These are phyloP conservation scores for Phytophthora fragariae DNA, from an alignment of 352 stramenopile species.

Conservation along the genomic window DNA sequence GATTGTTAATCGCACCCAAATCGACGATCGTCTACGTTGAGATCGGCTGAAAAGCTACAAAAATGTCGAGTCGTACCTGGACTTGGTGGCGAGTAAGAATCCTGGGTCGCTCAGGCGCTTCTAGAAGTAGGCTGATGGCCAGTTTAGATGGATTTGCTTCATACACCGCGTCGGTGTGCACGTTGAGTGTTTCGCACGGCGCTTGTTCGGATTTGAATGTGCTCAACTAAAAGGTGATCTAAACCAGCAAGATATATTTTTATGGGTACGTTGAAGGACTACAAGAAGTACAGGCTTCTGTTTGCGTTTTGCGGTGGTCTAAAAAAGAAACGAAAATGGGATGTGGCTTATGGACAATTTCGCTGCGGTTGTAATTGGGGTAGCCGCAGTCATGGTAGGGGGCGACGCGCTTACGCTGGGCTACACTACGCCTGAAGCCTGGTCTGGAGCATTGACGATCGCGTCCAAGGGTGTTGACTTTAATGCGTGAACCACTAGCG, in stretches of 20 bases:
- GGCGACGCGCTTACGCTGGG: no score
- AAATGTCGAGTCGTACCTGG: not conserved
- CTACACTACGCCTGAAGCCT: no score
- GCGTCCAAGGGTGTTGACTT: no score
- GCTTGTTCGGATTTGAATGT: constrained; percentile 29
- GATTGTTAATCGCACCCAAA: not conserved
- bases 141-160: constrained; percentile 2
- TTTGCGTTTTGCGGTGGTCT: no score
- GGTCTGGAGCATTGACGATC: no score
- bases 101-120: not conserved
- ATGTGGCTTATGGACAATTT: no score
- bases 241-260: constrained; percentile 31
- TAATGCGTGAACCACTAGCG: no score
- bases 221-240: constrained; percentile 34
- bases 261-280: constrained; percentile 34
- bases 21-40: not conserved
- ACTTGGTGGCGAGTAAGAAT: not conserved
- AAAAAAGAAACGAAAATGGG: no score
- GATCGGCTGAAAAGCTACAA: not conserved
- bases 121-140: not conserved
- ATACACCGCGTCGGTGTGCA: constrained; percentile 9
- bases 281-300: constrained; percentile 26
- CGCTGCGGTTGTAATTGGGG: no score
- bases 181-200: not conserved
- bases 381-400: no score